Percentiles rank a stretch among this genome's conserved stretches.
phyloP scores from a whole-genome alignment of 75 land plant genomes.

The Pinus taeda region DNA sequence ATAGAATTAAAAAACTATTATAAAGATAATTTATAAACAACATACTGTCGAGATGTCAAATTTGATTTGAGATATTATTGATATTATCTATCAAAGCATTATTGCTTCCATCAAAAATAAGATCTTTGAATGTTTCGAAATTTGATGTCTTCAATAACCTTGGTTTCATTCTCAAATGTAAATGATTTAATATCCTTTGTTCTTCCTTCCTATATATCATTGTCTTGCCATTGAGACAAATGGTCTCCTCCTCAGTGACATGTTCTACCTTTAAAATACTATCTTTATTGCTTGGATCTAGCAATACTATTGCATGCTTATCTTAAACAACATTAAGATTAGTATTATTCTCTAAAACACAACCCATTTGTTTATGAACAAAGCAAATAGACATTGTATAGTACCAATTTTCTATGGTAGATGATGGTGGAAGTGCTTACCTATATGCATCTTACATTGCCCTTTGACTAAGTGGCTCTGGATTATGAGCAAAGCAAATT shows the following conservation, averaged over 20 bases:
- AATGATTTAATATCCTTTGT: not conserved
- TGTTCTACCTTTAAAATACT: not conserved
- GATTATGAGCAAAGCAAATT: not conserved
- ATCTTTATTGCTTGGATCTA: not conserved
- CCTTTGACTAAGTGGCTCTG: too few relatives aligned
- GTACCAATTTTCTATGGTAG: too few relatives aligned
- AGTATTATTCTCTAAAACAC: not conserved
- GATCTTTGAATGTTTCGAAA: not conserved
- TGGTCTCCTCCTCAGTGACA: not conserved
- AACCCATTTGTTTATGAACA: not conserved
- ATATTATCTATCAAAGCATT: not conserved
- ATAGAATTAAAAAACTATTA: too few relatives aligned
- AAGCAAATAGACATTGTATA: not conserved
- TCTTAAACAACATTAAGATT: not conserved
- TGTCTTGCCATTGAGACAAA: not conserved
- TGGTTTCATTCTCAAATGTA: too few relatives aligned
- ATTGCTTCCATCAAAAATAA: not conserved
- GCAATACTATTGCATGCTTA: not conserved
- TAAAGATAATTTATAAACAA: not conserved
- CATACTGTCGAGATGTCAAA: not conserved
- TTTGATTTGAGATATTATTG: not conserved
- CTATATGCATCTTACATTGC: too few relatives aligned
- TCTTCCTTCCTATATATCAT: not conserved
- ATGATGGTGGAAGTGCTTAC: too few relatives aligned
- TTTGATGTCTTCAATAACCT: not conserved